Evolutionary conservation across 768 basidiomycete genomes (phyloP).

Genomic region (Naganishia antarctica): DNA sequence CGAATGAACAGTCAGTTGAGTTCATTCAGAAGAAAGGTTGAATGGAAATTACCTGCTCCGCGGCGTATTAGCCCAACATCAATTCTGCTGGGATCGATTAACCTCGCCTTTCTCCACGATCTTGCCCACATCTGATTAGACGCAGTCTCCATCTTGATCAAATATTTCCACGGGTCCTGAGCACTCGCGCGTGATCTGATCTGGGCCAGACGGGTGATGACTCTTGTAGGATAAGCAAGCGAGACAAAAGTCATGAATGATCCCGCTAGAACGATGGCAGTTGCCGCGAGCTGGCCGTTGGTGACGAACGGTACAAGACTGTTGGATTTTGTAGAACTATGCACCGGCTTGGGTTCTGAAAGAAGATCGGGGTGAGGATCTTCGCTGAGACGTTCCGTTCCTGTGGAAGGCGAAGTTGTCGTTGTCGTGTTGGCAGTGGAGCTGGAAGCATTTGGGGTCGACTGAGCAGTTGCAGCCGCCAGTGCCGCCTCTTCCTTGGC

Average conservation of each 20-base stretch:
- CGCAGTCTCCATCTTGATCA: constrained; percentile 26
- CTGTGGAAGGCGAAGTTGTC: neutral
- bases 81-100: constrained; percentile 4
- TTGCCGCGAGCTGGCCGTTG: constrained; percentile 20
- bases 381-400: neutral
- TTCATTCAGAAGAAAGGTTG: neutral
- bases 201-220: constrained; percentile 21
- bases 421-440: neutral
- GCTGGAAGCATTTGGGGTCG: too few relatives aligned
- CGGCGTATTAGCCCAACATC: constrained; percentile 11
- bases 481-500: neutral
- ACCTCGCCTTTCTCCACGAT: constrained; percentile 19
- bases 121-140: constrained; percentile 25
- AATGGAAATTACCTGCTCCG: constrained; percentile 12
- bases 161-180: neutral
- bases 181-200: neutral
- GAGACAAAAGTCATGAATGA: constrained; percentile 16
- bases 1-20: neutral
- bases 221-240: constrained; percentile 20
- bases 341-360: neutral
- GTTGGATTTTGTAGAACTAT: constrained; percentile 5
- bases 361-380: constrained; percentile 2
- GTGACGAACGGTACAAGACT: constrained; percentile 4
- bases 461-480: neutral
- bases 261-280: constrained; percentile 8